phyloP scores from a whole-genome alignment of 768 basidiomycete species.

The Auriscalpium orientale region DNA sequence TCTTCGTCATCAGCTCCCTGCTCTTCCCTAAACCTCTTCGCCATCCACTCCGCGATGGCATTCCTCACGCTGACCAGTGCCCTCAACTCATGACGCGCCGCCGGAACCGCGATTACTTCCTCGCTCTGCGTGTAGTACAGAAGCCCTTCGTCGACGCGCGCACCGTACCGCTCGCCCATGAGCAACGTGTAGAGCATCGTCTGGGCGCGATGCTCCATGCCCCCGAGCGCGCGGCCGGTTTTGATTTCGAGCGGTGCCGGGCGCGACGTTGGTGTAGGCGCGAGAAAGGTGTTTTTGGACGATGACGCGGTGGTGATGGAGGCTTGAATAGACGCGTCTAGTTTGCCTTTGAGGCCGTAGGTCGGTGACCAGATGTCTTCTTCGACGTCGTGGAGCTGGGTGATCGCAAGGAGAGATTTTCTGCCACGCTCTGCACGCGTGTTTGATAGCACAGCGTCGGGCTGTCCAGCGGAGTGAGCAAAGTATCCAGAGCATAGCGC shows the following conservation, averaged over 20 bases:
- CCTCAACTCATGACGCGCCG: conserved; percentile 74
- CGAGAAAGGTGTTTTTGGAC: conserved; percentile 16
- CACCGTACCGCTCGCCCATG: conserved; percentile 84
- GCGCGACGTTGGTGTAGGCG: conserved; percentile 20
- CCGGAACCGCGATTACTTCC: conserved; percentile 76
- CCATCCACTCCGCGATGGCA: conserved; percentile 74
- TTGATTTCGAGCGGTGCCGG: conserved; percentile 92
- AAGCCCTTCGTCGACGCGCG: conserved; percentile 72
- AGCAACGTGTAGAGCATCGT: conserved; percentile 95
- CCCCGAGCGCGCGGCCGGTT: conserved; percentile 71
- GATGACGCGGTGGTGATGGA: conserved; percentile 34
- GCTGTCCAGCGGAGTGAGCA: conserved; percentile 28
- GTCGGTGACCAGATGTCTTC: conserved; percentile 97
- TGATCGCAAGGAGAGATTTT: conserved; percentile 59
- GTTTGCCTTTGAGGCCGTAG: conserved; percentile 91
- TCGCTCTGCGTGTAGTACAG: conserved; percentile 93
- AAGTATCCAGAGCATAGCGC: not conserved
- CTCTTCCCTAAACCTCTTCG: conserved; percentile 32
- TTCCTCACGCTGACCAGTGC: conserved; percentile 80
- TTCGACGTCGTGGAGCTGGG: conserved; percentile 77
- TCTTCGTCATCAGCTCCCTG: no score
- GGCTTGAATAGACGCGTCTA: conserved; percentile 82
- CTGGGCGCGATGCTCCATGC: conserved; percentile 93
- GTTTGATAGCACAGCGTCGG: conserved; percentile 58
- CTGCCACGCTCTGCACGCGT: conserved; percentile 46